A percentile compares a stretch with the other conserved stretches of the same genome.
These are phyloP conservation scores for Blastocystis sp. DNA, from an alignment of 352 stramenopile genomes.

Conservation along the genomic window DNA sequence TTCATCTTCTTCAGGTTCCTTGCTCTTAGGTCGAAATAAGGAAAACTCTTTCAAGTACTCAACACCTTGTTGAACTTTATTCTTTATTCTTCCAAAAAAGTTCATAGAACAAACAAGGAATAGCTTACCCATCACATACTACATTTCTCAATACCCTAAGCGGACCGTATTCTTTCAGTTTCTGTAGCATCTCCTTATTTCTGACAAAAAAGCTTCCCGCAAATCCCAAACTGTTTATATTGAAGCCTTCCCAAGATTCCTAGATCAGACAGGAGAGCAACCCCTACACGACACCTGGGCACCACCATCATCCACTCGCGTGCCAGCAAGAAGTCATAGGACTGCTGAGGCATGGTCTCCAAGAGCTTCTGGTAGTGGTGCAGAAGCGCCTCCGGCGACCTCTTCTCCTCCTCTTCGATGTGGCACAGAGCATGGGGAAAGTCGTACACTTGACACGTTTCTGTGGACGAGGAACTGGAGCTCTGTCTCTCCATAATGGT, in stretches of 20 bases:
- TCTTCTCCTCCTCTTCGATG: background rate
- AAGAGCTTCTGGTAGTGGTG: background rate
- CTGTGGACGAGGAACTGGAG: background rate
- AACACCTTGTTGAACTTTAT: background rate
- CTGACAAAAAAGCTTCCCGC: conserved; percentile 28
- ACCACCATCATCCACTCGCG: conserved; percentile 41
- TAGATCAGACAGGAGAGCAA: background rate
- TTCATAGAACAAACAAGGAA: conserved; percentile 26
- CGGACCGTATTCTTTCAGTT: conserved; percentile 9
- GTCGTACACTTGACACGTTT: background rate
- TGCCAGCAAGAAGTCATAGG: conserved; percentile 37
- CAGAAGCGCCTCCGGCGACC: background rate
- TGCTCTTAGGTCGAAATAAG: background rate
- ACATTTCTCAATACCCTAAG: conserved; percentile 17
- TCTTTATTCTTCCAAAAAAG: background rate
- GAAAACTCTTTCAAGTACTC: background rate
- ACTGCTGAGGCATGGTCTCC: background rate
- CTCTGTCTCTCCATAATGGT: background rate
- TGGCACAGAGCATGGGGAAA: background rate
- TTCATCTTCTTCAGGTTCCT: background rate
- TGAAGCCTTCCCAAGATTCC: conserved; percentile 8
- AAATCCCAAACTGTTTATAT: conserved; percentile 59
- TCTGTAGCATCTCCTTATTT: background rate
- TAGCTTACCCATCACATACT: background rate
- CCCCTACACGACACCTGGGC: background rate